phyloP scores from a whole-genome alignment of 805 yeast genomes.

The Cyberlindnera galapagoensis region DNA sequence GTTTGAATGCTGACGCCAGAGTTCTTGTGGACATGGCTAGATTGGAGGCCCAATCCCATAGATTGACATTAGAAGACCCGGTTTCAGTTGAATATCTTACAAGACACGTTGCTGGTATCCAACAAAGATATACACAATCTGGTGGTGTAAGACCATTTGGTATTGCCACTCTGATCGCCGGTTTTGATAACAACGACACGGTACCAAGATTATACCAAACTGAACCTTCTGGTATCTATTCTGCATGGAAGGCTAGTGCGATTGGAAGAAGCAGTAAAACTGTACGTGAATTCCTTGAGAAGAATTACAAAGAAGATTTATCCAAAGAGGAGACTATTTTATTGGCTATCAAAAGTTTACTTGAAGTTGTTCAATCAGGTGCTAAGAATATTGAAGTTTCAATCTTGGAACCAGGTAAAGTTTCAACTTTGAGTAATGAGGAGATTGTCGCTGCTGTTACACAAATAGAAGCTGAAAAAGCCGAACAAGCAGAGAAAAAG shows the following conservation, averaged over 20 bases:
- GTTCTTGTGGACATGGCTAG: slow-evolving; percentile 92
- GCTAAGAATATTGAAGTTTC: slow-evolving; percentile 94
- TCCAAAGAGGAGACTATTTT: slow-evolving; percentile 66
- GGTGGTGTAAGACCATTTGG: slow-evolving; percentile 99
- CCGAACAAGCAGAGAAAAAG: slow-evolving; percentile 14
- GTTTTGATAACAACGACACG: slow-evolving; percentile 82
- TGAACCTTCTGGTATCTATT: slow-evolving; percentile 95
- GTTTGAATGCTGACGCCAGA: slow-evolving; percentile 97
- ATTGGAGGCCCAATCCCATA: slow-evolving; percentile 92
- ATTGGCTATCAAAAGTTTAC: slow-evolving; percentile 76
- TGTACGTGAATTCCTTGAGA: slow-evolving; percentile 91
- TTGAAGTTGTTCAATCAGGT: slow-evolving; percentile 97
- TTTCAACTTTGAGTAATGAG: slow-evolving; percentile 8
- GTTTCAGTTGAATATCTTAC: slow-evolving; percentile 89
- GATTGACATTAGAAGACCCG: slow-evolving; percentile 90
- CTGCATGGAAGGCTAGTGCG: slow-evolving; percentile 97
- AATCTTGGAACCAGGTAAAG: slow-evolving; percentile 61
- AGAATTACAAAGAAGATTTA: slow-evolving; percentile 61
- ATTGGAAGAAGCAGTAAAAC: slow-evolving; percentile 94
- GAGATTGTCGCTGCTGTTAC: slow-evolving; percentile 12
- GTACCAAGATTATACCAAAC: slow-evolving; percentile 86
- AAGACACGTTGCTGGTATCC: slow-evolving; percentile 94
- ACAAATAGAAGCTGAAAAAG: slow-evolving; percentile 15
- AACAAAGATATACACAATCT: slow-evolving; percentile 92
- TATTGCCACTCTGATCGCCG: slow-evolving; percentile 89